Evolutionary conservation across 352 stramenopile genomes (phyloP).

Genomic region (Phytophthora citricola): DNA sequence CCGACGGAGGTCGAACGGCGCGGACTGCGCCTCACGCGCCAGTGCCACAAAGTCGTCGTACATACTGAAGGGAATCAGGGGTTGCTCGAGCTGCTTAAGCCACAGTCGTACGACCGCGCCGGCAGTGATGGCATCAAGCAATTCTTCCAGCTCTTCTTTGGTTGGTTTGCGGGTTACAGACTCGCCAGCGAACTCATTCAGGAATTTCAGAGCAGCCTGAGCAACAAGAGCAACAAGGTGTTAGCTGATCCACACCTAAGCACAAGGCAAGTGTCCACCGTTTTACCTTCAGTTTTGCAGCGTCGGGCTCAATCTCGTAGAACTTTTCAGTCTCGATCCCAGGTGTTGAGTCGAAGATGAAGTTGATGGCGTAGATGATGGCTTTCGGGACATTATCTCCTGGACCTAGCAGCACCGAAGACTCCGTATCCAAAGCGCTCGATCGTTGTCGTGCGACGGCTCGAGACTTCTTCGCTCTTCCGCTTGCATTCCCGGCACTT

Average conservation of each 20-base stretch:
- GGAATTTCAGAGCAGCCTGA: constrained; percentile 53
- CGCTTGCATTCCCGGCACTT: constrained; percentile 23
- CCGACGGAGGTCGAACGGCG: constrained; percentile 59
- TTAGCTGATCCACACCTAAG: neutral
- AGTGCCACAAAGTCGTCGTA: constrained; percentile 65
- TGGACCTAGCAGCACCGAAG: constrained; percentile 43
- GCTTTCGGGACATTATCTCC: constrained; percentile 63
- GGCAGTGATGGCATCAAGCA: constrained; percentile 65
- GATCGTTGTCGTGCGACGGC: constrained; percentile 44
- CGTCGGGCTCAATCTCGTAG: constrained; percentile 65
- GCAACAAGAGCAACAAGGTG: constrained; percentile 3
- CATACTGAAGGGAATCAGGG: constrained; percentile 70
- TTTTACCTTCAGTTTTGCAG: constrained; percentile 61
- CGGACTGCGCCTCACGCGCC: constrained; percentile 43
- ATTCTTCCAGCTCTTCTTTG: constrained; percentile 64
- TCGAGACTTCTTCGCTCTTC: constrained; percentile 36
- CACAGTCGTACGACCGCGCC: constrained; percentile 69
- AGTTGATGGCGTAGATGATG: constrained; percentile 73
- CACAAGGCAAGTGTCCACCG: constrained; percentile 3
- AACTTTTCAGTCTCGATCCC: constrained; percentile 81
- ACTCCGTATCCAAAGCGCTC: constrained; percentile 58
- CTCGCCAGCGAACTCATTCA: constrained; percentile 65
- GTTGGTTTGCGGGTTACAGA: constrained; percentile 48
- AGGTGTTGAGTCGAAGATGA: constrained; percentile 83
- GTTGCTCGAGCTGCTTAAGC: constrained; percentile 72